Evolutionary conservation across 768 basidiomycete species (phyloP).

Genomic region (Suillus fuscotomentosus): DNA sequence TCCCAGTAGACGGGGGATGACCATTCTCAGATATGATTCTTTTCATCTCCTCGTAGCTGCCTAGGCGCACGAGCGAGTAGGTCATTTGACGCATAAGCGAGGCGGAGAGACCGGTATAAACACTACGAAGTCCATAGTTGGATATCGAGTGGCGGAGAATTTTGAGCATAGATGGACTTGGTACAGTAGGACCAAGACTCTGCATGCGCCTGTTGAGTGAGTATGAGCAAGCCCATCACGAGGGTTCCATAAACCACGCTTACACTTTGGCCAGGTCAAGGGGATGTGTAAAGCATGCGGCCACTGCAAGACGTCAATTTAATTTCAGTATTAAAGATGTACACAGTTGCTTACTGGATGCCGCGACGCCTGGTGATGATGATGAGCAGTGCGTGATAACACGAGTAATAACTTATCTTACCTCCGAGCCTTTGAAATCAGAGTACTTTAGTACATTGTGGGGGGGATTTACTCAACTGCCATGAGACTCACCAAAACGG

Average conservation of each 20-base stretch:
- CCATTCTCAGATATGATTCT: slow-evolving; percentile 47
- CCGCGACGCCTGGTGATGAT: slow-evolving; percentile 49
- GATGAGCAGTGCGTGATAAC: slow-evolving; percentile 9
- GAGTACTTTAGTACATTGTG: background rate
- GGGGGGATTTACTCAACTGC: background rate
- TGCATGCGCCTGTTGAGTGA: slow-evolving; percentile 68
- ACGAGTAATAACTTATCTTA: slow-evolving; percentile 22
- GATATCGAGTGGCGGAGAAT: slow-evolving; percentile 65
- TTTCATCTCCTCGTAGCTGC: slow-evolving; percentile 80
- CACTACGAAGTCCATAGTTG: slow-evolving; percentile 66
- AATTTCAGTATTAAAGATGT: background rate
- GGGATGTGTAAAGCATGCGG: slow-evolving; percentile 79
- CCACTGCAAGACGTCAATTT: slow-evolving; percentile 47
- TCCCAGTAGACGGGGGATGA: slow-evolving; percentile 44
- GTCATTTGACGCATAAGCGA: slow-evolving; percentile 89
- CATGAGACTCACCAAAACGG: slow-evolving; percentile 31
- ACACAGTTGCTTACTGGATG: slow-evolving; percentile 50
- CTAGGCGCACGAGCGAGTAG: slow-evolving; percentile 83
- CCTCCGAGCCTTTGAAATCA: slow-evolving; percentile 56
- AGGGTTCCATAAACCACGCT: slow-evolving; percentile 20
- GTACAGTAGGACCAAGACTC: slow-evolving; percentile 52
- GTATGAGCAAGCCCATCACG: slow-evolving; percentile 2
- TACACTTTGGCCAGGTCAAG: slow-evolving; percentile 86
- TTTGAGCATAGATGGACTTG: slow-evolving; percentile 61
- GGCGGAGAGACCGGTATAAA: slow-evolving; percentile 82